Evolutionary conservation across 352 stramenopile genomes (phyloP), one percentile per base, ranked within the genome.

Genomic region (Pythium insidiosum): DNA sequence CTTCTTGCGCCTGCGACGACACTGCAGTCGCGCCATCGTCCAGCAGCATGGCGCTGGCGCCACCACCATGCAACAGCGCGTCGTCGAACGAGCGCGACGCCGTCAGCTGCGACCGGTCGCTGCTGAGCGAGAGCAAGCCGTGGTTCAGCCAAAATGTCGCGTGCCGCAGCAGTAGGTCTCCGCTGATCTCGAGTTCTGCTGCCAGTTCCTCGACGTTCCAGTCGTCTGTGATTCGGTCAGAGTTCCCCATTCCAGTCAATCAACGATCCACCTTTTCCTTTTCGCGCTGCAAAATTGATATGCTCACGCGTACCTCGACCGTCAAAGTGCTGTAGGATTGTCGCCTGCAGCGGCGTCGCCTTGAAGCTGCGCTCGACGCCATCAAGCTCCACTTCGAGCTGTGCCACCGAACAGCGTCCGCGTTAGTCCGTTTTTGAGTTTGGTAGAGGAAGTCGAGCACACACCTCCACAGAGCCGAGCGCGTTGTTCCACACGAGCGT

Each of bases 291-390:
- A 45, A 4, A n/a, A 38, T 18, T 6, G 4, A 20, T n/a, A n/a
- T n/a, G n/a, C n/a, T n/a, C n/a, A n/a, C 7, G 6, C 61, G 25
- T 46, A 82, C 73, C 73, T 76, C 91, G 79, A 26, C 97, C 90
- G 54, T 96, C 88, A 57, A 99, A 98, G 57, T 98, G 74, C 47
- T 96, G 68, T 31, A 98, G 88, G 26, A 98, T 85, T 1, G 92
- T 95, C 20, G 94, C 94, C 61, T 98, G 81, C 3, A 98, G 61
- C 11, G 92, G 94, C 13, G 88, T 93, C 3, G 97, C 95, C 0
- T 59, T 88, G 47, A 87, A 98, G 45, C 83, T 87, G 31, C 66
- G 78, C 64, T 61, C 73, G 52, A 74, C 71, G 26, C 50, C 77
- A 51, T 93, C 68, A 2, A 97, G 66, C 48, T 98, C 92, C n/a